Evolutionary conservation across 2,329 filamentous ascomycete species (phyloP).

Genomic region (Huntiella decipiens): DNA sequence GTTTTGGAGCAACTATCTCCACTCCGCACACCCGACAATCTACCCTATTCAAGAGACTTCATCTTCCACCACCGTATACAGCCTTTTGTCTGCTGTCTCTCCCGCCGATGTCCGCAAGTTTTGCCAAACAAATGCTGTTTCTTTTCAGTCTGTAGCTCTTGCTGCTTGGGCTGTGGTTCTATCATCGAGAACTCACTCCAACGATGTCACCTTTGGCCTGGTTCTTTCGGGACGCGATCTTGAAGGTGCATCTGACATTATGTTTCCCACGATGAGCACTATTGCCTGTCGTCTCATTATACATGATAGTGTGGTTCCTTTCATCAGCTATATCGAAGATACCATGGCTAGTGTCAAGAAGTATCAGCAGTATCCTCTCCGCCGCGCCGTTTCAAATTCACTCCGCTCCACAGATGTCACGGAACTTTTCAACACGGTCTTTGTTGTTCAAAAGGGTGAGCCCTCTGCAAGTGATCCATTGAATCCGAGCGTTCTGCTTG

Average conservation of each 20-base stretch:
- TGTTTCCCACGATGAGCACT: slow-evolving; percentile 90
- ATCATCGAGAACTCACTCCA: slow-evolving; percentile 37
- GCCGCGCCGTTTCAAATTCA: slow-evolving; percentile 30
- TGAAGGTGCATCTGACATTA: slow-evolving; percentile 42
- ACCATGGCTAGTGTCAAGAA: slow-evolving; percentile 46
- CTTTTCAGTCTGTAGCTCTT: slow-evolving; percentile 6
- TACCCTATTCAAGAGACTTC: not conserved
- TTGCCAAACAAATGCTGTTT: not conserved
- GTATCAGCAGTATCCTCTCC: slow-evolving; percentile 59
- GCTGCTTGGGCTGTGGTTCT: slow-evolving; percentile 57
- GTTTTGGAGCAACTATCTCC: slow-evolving; percentile 57
- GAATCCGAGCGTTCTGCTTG: not conserved
- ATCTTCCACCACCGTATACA: not conserved
- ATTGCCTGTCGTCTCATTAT: slow-evolving; percentile 55
- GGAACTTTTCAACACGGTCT: slow-evolving; percentile 35
- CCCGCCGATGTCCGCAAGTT: slow-evolving; percentile 20
- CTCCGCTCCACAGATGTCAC: slow-evolving; percentile 7
- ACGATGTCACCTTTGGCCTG: slow-evolving; percentile 67
- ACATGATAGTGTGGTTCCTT: slow-evolving; percentile 43
- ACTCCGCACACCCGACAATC: slow-evolving; percentile 2
- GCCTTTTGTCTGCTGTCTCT: slow-evolving; percentile 18
- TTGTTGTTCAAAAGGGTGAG: slow-evolving; percentile 25
- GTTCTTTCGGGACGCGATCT: slow-evolving; percentile 73
- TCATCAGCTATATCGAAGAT: slow-evolving; percentile 57
- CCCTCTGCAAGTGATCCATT: not conserved